Evolutionary conservation across 352 stramenopile species (phyloP).

Genomic region (Thraustochytrium sp.): DNA sequence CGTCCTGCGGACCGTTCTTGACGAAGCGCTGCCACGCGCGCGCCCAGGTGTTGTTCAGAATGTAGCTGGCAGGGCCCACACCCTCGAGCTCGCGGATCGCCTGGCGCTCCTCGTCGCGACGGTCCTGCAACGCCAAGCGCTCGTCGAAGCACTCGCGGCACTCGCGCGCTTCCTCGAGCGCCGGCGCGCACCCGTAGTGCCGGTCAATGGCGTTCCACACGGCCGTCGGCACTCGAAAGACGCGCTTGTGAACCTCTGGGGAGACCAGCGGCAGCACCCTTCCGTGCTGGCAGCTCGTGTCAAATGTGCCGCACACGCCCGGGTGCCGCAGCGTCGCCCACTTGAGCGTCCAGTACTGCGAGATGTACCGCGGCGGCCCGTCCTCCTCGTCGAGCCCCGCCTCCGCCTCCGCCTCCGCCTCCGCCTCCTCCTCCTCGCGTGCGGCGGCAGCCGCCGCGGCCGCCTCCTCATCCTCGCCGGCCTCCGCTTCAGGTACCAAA

Average conservation of each 20-base stretch:
- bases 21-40: conserved; percentile 18
- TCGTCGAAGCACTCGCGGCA: not conserved
- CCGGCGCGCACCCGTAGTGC: not conserved
- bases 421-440: not conserved
- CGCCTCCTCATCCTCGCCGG: no score
- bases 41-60: conserved; percentile 17
- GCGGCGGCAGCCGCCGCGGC: no score
- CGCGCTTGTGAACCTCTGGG: not conserved
- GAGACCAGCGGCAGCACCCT: not conserved
- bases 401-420: not conserved
- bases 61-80: not conserved
- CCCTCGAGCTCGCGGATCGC: conserved; percentile 13
- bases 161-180: not conserved
- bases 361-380: not conserved
- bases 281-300: not conserved
- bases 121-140: not conserved
- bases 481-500: no score
- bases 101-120: conserved; percentile 1
- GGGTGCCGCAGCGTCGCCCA: conserved; percentile 1
- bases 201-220: not conserved
- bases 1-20: not conserved
- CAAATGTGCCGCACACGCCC: conserved; percentile 35
- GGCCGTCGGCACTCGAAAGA: not conserved
- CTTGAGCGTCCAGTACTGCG: conserved; percentile 31
- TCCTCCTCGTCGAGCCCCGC: not conserved